Conservation (phyloP, 2,329 filamentous ascomycete genomes). For the Lasiodiplodia sp. region DNA sequence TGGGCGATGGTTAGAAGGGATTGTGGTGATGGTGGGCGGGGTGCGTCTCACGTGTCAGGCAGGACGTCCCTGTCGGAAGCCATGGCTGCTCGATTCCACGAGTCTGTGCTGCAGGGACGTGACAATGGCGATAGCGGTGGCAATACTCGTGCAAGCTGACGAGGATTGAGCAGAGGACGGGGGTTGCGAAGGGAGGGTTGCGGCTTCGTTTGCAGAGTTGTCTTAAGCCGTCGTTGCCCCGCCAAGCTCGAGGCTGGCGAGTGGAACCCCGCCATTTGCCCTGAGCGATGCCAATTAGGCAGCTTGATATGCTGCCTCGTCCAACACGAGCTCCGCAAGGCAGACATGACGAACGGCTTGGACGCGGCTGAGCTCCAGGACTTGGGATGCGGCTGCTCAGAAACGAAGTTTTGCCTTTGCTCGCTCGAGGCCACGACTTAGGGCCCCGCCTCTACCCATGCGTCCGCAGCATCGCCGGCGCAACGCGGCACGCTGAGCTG, state of each 20-base stretch:
- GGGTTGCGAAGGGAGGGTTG: not conserved
- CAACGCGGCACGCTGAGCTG: not conserved
- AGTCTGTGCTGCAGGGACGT: slow-evolving; percentile 26
- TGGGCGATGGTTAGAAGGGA: slow-evolving; percentile 42
- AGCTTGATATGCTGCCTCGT: slow-evolving; percentile 18
- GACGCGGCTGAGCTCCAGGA: too few species aligned
- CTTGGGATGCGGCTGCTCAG: not conserved
- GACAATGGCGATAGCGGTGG: not conserved
- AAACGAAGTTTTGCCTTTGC: slow-evolving; percentile 15
- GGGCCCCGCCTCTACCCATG: not conserved
- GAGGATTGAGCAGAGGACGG: slow-evolving; percentile 1
- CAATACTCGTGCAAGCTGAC: slow-evolving; percentile 6
- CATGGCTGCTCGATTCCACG: slow-evolving; percentile 41
- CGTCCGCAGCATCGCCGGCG: not conserved
- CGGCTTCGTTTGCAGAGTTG: not conserved
- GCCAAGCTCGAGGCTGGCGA: slow-evolving; percentile 20
- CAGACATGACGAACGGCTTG: slow-evolving; percentile 16
- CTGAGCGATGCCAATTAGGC: slow-evolving; percentile 15
- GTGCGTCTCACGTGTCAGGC: slow-evolving; percentile 49
- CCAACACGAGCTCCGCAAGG: slow-evolving; percentile 5
- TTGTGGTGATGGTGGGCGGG: not conserved
- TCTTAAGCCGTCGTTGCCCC: slow-evolving; percentile 25
- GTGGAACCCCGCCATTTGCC: slow-evolving; percentile 28
- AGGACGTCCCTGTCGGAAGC: slow-evolving; percentile 56
- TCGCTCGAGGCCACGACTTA: not conserved